Base-by-base conservation (phyloP, 2,329 filamentous ascomycete species). In the Phialophora verrucosa region DNA sequence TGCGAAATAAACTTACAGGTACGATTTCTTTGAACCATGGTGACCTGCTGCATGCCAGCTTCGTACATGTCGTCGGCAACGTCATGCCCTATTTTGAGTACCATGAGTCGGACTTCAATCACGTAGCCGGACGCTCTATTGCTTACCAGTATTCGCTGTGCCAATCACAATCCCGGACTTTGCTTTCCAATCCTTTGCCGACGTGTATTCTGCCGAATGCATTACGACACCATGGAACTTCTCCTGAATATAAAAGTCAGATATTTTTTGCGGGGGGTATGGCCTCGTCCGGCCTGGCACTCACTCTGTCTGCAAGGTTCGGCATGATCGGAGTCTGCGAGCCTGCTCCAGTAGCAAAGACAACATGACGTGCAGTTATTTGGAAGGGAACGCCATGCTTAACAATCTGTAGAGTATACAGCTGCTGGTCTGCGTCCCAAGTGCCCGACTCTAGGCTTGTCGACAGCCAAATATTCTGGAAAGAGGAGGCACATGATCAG, bases 31-130 rank as follows among this genome's bases (percentile, higher is more conserved):
- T 84, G 82, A 0, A 83, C 72, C 69, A 84, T 80, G 11, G 81
- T 84, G 17, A 80, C 74, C n/a, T 80, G 77, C 49, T 77, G 74
- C 42, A 79, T 68, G 3, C 78, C 77, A 12, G 77, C 77, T 27
- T 78, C 74, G 32, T 77, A 75, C 76, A 82, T 83, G 71, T 83
- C 80, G 70, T 82, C 78, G 2, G 81, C 80, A 25, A 83, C 77
- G 70, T 84, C 82, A 72, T 83, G 81, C 0, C 72, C 73, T 1
- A 25, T 31, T 27, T 32, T 54, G n/a, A 51, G 31, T 11, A 32
- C 11, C 31, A 11, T 32, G 31, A 32, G 31, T 32, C 31, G 8
- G 31, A 32, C 31, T 32, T 32, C 31, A 8, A 32, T 32, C 31
- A 32, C 31, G 31, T 32, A 32, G 31, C 31, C 31, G 31, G 31